These are phyloP conservation scores for Cenchrus purpureus DNA, from an alignment of 176 grass and related monocot genomes.

Conservation along the genomic window DNA sequence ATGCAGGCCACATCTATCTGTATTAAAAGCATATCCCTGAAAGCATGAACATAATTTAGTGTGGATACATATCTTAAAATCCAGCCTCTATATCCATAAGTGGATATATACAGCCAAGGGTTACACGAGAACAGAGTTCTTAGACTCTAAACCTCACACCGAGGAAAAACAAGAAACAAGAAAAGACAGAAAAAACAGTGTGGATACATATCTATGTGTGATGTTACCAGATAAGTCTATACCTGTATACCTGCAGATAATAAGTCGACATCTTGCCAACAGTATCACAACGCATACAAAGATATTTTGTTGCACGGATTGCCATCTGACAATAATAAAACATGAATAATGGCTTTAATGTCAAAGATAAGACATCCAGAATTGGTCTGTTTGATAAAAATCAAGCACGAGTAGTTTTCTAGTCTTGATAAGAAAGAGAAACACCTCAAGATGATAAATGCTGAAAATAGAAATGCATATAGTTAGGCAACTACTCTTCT, in stretches of 20 bases:
- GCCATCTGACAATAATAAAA: background rate
- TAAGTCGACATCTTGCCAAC: background rate
- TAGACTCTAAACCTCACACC: too few species aligned
- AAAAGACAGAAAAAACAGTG: too few species aligned
- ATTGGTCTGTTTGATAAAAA: background rate
- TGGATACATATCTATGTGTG: background rate
- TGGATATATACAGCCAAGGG: too few species aligned
- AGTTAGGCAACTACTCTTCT: background rate
- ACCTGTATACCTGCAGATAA: too few species aligned
- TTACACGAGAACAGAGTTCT: too few species aligned
- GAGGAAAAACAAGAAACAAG: too few species aligned
- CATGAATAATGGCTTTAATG: background rate
- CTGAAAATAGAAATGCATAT: background rate
- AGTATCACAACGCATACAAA: background rate
- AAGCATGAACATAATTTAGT: background rate
- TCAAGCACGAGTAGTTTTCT: background rate
- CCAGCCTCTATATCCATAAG: too few species aligned
- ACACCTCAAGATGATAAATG: background rate
- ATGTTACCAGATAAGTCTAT: background rate
- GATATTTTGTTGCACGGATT: conserved; percentile 1
- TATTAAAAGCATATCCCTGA: background rate
- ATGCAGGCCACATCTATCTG: background rate
- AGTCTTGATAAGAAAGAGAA: background rate
- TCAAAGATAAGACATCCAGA: background rate
- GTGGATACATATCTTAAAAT: too few species aligned